A percentile compares a stretch with the other conserved stretches of the same genome.
Evolutionary conservation across 2,329 filamentous ascomycete species (phyloP).

Genomic region (Aspergillus udagawae): DNA sequence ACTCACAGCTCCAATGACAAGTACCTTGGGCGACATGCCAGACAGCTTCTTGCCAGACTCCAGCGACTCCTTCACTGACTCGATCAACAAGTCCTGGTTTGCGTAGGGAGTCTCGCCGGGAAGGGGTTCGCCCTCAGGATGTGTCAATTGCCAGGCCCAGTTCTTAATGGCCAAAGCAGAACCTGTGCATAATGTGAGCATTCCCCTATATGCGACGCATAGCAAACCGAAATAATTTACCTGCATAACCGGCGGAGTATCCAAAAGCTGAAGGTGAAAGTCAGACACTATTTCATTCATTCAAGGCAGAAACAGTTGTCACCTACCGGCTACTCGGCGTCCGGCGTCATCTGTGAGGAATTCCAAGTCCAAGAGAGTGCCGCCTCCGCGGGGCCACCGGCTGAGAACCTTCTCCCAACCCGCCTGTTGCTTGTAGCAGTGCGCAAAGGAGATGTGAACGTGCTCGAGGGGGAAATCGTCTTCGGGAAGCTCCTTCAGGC

Average conservation of each 20-base stretch:
- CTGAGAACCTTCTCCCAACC: slow-evolving; percentile 78
- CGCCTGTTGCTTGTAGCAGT: slow-evolving; percentile 72
- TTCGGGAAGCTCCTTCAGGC: slow-evolving; percentile 73
- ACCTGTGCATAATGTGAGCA: slow-evolving; percentile 34
- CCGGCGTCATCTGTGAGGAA: slow-evolving; percentile 73
- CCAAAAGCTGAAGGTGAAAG: slow-evolving; percentile 36
- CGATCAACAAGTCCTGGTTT: slow-evolving; percentile 69
- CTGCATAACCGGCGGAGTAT: slow-evolving; percentile 71
- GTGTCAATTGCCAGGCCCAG: slow-evolving; percentile 77
- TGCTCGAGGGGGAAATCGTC: slow-evolving; percentile 68
- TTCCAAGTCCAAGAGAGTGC: slow-evolving; percentile 79
- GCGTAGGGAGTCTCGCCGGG: slow-evolving; percentile 56
- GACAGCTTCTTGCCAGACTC: slow-evolving; percentile 62
- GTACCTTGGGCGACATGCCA: slow-evolving; percentile 65
- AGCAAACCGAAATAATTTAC: slow-evolving; percentile 17
- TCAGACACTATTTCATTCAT: slow-evolving; percentile 3
- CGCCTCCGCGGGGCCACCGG: slow-evolving; percentile 71
- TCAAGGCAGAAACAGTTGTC: neutral
- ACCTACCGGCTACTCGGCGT: slow-evolving; percentile 47
- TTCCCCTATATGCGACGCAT: neutral
- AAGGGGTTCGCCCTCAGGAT: slow-evolving; percentile 63
- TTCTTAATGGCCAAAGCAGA: slow-evolving; percentile 71
- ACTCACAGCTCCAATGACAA: slow-evolving; percentile 73
- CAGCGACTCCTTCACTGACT: slow-evolving; percentile 68
- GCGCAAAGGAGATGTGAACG: slow-evolving; percentile 67